phyloP scores from a whole-genome alignment of 768 basidiomycete genomes.

The Amanita rubescens region DNA sequence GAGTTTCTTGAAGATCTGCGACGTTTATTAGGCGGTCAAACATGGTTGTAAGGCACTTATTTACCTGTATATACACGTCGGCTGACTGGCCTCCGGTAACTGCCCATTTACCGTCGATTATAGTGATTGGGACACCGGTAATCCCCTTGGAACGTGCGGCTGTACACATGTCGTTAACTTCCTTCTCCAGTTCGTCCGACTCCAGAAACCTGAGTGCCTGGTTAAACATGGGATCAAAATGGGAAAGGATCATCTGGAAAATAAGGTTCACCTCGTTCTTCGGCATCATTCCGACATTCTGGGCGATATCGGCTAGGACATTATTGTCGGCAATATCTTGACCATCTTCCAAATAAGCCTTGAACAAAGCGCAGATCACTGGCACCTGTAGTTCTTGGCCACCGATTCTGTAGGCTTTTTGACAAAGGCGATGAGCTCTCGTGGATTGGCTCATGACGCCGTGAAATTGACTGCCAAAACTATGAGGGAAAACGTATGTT shows the following conservation, averaged over 20 bases:
- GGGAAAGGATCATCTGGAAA: not conserved
- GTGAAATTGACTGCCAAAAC: slow-evolving; percentile 38
- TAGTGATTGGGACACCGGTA: slow-evolving; percentile 72
- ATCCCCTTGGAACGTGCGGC: slow-evolving; percentile 61
- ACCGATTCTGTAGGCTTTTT: slow-evolving; percentile 57
- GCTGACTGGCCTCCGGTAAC: slow-evolving; percentile 67
- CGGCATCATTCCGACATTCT: slow-evolving; percentile 47
- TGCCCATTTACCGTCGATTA: slow-evolving; percentile 75
- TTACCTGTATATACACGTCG: slow-evolving; percentile 63
- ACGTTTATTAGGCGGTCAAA: not conserved
- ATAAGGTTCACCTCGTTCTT: slow-evolving; percentile 45
- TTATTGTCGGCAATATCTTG: slow-evolving; percentile 56
- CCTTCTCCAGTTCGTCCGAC: slow-evolving; percentile 56
- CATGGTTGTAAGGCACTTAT: slow-evolving; percentile 10
- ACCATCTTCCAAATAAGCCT: slow-evolving; percentile 56
- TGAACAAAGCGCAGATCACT: slow-evolving; percentile 51
- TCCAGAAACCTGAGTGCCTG: slow-evolving; percentile 61
- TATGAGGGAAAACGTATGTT: slow-evolving; percentile 5
- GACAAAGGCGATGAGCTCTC: slow-evolving; percentile 61
- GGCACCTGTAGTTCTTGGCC: slow-evolving; percentile 54
- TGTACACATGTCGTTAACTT: slow-evolving; percentile 55
- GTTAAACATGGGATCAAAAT: not conserved
- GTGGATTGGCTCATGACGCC: slow-evolving; percentile 63
- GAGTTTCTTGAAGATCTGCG: slow-evolving; percentile 45
- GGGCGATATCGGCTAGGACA: slow-evolving; percentile 54